A percentile compares a stretch with the other conserved stretches of the same genome.
Evolutionary conservation across 257 asterid genomes (phyloP).

Genomic region (Sherardia arvensis): DNA sequence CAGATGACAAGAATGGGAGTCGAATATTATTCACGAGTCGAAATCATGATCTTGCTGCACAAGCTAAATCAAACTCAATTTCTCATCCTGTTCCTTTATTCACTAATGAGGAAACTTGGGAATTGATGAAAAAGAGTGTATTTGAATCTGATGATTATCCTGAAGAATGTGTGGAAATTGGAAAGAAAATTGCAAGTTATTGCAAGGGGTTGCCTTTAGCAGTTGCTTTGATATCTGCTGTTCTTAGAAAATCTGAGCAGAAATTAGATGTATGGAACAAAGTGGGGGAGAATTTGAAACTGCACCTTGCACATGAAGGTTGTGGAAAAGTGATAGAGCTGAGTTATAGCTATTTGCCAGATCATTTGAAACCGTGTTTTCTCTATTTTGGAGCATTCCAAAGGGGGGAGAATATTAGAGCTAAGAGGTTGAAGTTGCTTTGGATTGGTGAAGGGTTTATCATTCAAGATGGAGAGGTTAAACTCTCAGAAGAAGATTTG

Average conservation of each 20-base stretch:
- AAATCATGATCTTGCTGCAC: neutral
- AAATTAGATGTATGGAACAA: neutral
- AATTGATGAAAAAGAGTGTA: neutral
- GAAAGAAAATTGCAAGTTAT: neutral
- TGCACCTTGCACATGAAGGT: neutral
- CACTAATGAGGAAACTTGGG: neutral
- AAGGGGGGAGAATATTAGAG: neutral
- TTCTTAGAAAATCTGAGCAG: neutral
- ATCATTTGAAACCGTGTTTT: neutral
- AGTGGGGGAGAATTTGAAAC: neutral
- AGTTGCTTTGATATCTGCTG: neutral
- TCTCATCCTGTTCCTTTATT: neutral
- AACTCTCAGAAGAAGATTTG: neutral
- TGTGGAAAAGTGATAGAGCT: neutral
- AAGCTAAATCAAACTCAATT: neutral
- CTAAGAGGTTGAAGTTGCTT: neutral
- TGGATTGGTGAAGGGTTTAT: slow-evolving; percentile 2
- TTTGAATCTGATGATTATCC: no score
- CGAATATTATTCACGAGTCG: neutral
- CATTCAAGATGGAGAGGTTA: no score
- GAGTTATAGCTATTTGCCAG: neutral
- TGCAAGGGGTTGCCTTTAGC: slow-evolving; percentile 1
- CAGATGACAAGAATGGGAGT: neutral
- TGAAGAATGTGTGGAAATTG: neutral
- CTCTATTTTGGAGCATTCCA: neutral